Base-by-base conservation (phyloP, 192 early-diverging fungal species). In the Entomortierella lignicola region DNA sequence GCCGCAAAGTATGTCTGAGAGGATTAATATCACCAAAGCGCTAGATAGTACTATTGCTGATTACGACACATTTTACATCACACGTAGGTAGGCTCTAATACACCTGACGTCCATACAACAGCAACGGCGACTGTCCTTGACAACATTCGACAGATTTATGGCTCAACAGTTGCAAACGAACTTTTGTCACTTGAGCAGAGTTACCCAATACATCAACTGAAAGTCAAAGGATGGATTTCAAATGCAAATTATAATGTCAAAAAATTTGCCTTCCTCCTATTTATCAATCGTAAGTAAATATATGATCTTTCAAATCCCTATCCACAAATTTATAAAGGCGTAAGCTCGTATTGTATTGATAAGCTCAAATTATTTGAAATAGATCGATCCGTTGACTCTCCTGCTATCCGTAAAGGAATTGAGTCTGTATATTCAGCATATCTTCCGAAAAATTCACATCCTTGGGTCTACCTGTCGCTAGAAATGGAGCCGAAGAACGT, bases 401-500 rank as follows among this genome's bases (percentile, higher is more conserved):
- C 87, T 8, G 81, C 87, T n/a, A 83, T 99, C 25, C 94, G 96
- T 55, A 88, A 90, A 26, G 90, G 91, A 8, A 84, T 98, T 48
- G 96, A 99, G 63, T 81, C 83, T 6, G 83, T 99, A 0, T 99
- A 98, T 67, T 54, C 88, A 1, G 81, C 86, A 8, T 89, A 91
- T 55, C 83, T 98, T 18, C 95, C 97, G 30, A 97, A 95, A 81
- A 92, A 91, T 34, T 86, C 91, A 7, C 91, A 96, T 70, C 94
- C 94, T 15, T 99, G 97, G 85, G 87, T 95, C 7, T 99, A 99
- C 74, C 77, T 99, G 39, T 89, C 90, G 53, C 81, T 99, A n/a
- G 87, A 89, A 21, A 93, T 99, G 60, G 91, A 92, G 37, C 94
- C 97, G 0, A 81, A 90, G 51, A 95, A 94, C 64, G 92, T 99